These are phyloP conservation scores for Boechera stricta DNA, from an alignment of 345 rosid species.

Conservation along the genomic window DNA sequence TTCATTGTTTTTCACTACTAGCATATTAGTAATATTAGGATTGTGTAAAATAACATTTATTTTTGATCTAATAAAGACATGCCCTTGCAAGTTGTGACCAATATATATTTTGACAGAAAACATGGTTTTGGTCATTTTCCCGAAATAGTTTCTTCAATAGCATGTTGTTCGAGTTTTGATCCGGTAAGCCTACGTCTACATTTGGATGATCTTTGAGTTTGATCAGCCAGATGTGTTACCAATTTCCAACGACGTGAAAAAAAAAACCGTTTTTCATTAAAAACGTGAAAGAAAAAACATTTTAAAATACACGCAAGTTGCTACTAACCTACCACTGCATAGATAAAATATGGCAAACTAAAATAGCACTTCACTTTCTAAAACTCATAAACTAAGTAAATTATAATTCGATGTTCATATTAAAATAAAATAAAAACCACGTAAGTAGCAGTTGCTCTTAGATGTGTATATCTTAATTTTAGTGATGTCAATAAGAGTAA, in stretches of 20 bases:
- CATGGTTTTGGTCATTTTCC: background rate
- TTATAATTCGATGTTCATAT: no score
- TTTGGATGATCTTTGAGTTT: slow-evolving; percentile 9
- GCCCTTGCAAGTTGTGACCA: slow-evolving; percentile 13
- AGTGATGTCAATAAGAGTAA: slow-evolving; percentile 39
- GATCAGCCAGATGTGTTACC: slow-evolving; percentile 4
- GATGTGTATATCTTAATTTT: slow-evolving; percentile 12
- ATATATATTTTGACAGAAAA: background rate
- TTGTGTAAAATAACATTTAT: background rate
- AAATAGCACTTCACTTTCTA: background rate
- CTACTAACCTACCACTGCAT: slow-evolving; percentile 5
- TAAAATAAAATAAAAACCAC: slow-evolving; percentile 37
- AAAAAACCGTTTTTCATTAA: no score
- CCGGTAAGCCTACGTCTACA: background rate
- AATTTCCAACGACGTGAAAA: background rate
- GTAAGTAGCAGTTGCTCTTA: slow-evolving; percentile 18
- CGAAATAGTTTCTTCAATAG: background rate
- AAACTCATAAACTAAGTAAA: background rate
- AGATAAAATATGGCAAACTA: background rate
- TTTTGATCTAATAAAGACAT: background rate
- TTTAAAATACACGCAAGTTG: background rate
- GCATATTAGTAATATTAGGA: background rate
- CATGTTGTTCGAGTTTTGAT: slow-evolving; percentile 13
- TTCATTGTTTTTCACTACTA: slow-evolving; percentile 12
- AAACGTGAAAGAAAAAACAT: background rate